Evolutionary conservation across 2,329 filamentous ascomycete species (phyloP).

Genomic region (Colletotrichum nymphaeae): DNA sequence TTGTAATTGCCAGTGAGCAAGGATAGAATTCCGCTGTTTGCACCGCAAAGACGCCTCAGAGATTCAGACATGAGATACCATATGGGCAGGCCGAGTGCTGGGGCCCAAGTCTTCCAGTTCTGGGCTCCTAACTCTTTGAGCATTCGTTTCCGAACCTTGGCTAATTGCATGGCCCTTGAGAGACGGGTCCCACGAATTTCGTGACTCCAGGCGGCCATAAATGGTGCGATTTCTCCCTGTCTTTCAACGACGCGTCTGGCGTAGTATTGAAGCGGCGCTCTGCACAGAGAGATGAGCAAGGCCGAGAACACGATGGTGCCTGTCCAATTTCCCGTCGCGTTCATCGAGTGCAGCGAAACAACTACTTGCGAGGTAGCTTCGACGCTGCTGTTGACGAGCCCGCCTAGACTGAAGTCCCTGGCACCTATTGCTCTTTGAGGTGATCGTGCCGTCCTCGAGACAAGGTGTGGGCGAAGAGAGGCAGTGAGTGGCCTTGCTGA

Average conservation of each 20-base stretch:
- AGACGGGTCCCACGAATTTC: neutral
- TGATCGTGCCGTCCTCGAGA: neutral
- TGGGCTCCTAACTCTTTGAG: slow-evolving; percentile 56
- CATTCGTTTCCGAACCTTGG: slow-evolving; percentile 41
- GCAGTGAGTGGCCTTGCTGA: slow-evolving; percentile 6
- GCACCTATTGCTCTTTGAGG: neutral
- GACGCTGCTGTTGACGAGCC: slow-evolving; percentile 33
- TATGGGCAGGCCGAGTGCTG: slow-evolving; percentile 55
- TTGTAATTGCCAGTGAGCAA: slow-evolving; percentile 3
- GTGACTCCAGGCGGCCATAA: neutral
- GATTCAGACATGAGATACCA: slow-evolving; percentile 64
- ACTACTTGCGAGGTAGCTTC: slow-evolving; percentile 32
- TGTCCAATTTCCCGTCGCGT: neutral
- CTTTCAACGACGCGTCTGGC: neutral
- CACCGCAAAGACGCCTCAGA: slow-evolving; percentile 59
- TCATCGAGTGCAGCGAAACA: slow-evolving; percentile 2
- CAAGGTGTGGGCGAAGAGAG: slow-evolving; percentile 10
- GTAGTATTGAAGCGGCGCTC: neutral
- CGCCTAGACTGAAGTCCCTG: slow-evolving; percentile 45
- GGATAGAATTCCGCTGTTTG: slow-evolving; percentile 49
- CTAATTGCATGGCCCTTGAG: neutral
- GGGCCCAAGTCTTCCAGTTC: slow-evolving; percentile 57
- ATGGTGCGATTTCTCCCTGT: neutral
- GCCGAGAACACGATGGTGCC: slow-evolving; percentile 3
- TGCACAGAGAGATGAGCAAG: neutral